Base-by-base conservation (phyloP, 1,284 basidiomycete genomes). In the Ganoderma meredithae region DNA sequence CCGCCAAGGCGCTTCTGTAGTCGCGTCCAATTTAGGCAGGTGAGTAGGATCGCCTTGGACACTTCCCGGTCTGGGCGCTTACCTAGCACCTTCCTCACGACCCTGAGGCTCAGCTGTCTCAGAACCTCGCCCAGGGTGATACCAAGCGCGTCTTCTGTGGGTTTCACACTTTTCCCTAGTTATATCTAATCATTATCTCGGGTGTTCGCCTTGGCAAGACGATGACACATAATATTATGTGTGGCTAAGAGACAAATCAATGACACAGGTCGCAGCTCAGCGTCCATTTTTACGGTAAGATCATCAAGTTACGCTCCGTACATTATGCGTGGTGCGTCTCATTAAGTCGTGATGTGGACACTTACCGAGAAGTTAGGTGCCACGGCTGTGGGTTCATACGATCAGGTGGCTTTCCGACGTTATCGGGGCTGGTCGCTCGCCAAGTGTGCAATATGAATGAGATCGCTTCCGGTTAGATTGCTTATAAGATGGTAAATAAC, bases 21-120 rank as follows among this genome's bases (percentile, higher is more conserved):
- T 41, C 55, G 31, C 13, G 25, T 62, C 66, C 66, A 44, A 17
- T 40, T 67, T 53, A 43, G 66, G 66, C 33, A 67, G 56, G 39
- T 67, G 56, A 59, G 62, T 67, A 67, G 19, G 66, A 60, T 59
- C 66, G 40, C 39, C 60, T 49, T 10, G 25, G 22, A 39, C 40
- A 56, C 17, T 64, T 47, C 44, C 9, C 8, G 15, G 43, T n/a
- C 8, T 39, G 2, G 52, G 62, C 62, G 62, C 39, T 39, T 63
- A 12, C 19, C 0, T 55, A 13, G 9, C 44, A 47, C 44, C 3
- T 6, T 12, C 9, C 9, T 13, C 25, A 15, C 52, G 53, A 59
- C 63, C 63, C 49, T 63, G 58, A 60, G 33, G 55, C 17, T 9
- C 33, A 58, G 12, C 27, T 19, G 55, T 58, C 55, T 31, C 55